Evolutionary conservation across 2,329 filamentous ascomycete species (phyloP).

Genomic region (Aspergillus sp.): DNA sequence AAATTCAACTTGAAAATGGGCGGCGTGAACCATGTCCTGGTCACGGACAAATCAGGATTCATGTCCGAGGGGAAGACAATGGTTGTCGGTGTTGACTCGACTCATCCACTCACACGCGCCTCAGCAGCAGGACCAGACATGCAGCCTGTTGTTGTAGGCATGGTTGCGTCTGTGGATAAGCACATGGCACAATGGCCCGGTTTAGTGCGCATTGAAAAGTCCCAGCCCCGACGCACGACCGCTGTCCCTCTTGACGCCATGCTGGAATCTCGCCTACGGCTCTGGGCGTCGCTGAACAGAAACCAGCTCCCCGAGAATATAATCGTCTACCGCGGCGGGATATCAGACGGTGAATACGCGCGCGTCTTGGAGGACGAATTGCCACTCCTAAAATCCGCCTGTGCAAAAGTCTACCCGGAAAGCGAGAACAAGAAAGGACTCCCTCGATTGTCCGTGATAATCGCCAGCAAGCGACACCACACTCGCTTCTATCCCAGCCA

Average conservation of each 20-base stretch:
- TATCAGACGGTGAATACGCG: conserved; percentile 80
- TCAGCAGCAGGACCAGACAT: conserved; percentile 43
- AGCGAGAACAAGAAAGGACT: conserved; percentile 45
- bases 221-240: conserved; percentile 68
- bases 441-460: conserved; percentile 69
- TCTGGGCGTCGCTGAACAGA: conserved; percentile 64
- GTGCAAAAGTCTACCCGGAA: conserved; percentile 57
- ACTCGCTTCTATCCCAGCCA: conserved; percentile 79
- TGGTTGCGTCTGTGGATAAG: conserved; percentile 73
- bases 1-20: conserved; percentile 82
- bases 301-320: conserved; percentile 66
- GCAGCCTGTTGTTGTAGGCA: conserved; percentile 70
- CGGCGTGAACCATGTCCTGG: conserved; percentile 68
- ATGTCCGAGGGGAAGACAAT: conserved; percentile 72
- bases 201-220: conserved; percentile 63
- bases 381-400: conserved; percentile 56
- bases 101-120: conserved; percentile 75
- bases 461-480: conserved; percentile 87
- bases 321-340: conserved; percentile 83
- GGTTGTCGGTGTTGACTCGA: conserved; percentile 85
- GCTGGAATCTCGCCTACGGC: conserved; percentile 62
- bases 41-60: conserved; percentile 53
- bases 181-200: conserved; percentile 76
- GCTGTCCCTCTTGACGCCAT: conserved; percentile 61
- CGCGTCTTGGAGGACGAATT: conserved; percentile 69